Base-by-base conservation (phyloP, 2,329 filamentous ascomycete species). In the Fusarium concolor region DNA sequence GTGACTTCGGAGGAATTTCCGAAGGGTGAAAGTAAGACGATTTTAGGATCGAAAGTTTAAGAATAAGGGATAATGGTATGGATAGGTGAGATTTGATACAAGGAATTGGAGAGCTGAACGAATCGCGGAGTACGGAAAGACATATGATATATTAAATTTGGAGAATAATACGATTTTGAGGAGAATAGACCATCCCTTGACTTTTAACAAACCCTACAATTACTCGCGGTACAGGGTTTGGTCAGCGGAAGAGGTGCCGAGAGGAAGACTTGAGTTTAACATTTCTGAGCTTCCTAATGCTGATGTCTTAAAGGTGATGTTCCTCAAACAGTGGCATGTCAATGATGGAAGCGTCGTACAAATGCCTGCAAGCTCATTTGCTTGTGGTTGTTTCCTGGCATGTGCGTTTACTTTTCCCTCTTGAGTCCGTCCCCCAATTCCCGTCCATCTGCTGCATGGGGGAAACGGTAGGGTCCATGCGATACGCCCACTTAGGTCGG, bases 361-460 rank as follows among this genome's bases (percentile, higher is more conserved):
- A 72, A 72, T 71, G 59, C 58, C 56, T 64, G 51, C n/a, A 43
- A 49, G 24, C 64, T 71, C 52, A 73, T 72, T 73, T 74, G 68
- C 65, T 65, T 75, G 57, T 51, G 64, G 29, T 31, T 31, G 28
- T 31, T 31, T 31, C 11, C 63, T 74, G 70, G 71, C 70, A 75
- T 73, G 71, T 75, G 73, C 62, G 66, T 55, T 53, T 46, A 49
- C 42, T 22, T 60, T 53, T 38, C 42, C 35, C 20, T 26, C 20
- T 51, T 20, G 33, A 24, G 22, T 24, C 22, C 22, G 20, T 50
- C 38, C 42, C 47, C 24, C 47, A 54, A 58, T 45, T 45, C 47
- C 31, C 17, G 29, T 24, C 6, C 22, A 24, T 24, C 22, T 24
- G 22, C 22, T 52, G 22, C 31, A 45, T 51, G 53, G 38, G 56